Conservation (phyloP, 345 rosid genomes). For the Laguncularia racemosa region DNA sequence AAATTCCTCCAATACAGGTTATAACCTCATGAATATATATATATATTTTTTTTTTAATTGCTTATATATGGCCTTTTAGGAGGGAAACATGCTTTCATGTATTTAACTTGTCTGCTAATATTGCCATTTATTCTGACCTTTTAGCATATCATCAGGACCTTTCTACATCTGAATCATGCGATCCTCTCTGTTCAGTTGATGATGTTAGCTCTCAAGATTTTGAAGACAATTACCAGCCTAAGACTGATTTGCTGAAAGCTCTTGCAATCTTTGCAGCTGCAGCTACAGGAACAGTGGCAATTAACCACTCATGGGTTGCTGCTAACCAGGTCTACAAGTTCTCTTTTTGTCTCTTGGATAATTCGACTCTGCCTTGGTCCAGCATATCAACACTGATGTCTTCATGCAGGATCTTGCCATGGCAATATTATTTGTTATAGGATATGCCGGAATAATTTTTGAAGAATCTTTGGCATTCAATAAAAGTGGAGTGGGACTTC, state of each 20-base stretch:
- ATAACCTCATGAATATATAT: too few species aligned
- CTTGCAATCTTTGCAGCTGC: conserved; percentile 71
- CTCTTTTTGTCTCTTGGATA: not conserved
- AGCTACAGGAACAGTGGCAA: conserved; percentile 72
- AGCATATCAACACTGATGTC: conserved; percentile 1
- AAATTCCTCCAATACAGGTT: too few species aligned
- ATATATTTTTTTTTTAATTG: too few species aligned
- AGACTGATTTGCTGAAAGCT: conserved; percentile 78
- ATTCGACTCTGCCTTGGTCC: too few species aligned
- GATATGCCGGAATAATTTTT: conserved; percentile 84
- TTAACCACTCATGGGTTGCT: conserved; percentile 94
- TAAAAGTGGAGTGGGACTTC: conserved; percentile 87
- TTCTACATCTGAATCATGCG: conserved; percentile 58
- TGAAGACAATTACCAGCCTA: conserved; percentile 64
- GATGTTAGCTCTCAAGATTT: conserved; percentile 73
- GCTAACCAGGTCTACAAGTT: conserved; percentile 64
- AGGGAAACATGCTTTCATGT: too few species aligned
- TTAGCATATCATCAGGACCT: conserved; percentile 46
- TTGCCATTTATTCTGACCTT: conserved; percentile 5
- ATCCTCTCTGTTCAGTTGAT: conserved; percentile 84
- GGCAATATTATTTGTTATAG: conserved; percentile 80
- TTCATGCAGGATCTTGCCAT: conserved; percentile 82
- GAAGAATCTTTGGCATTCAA: conserved; percentile 94
- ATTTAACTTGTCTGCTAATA: too few species aligned
- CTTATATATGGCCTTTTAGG: too few species aligned